These are phyloP conservation scores for Kondoa malvinella DNA, from an alignment of 768 basidiomycete genomes.

Conservation along the genomic window DNA sequence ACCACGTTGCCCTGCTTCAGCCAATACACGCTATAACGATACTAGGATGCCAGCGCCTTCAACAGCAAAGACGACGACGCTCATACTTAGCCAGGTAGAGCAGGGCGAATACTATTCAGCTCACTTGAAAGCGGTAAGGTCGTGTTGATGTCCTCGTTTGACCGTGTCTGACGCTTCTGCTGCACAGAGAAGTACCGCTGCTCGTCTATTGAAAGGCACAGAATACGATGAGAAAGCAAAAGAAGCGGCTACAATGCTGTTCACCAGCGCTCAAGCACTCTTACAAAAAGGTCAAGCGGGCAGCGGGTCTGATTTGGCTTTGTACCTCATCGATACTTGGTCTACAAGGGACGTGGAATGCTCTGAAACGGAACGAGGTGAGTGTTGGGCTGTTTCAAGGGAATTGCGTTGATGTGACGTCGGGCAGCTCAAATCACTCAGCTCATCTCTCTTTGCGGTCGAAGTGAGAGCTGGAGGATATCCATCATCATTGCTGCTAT, in stretches of 20 bases:
- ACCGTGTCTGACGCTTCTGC: conserved; percentile 4
- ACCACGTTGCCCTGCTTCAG: not conserved
- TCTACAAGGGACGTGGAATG: conserved; percentile 48
- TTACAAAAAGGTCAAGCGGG: conserved; percentile 75
- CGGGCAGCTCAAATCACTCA: conserved; percentile 46
- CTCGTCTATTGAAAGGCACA: conserved; percentile 33
- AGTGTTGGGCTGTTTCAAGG: not conserved
- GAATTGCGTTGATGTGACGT: not conserved
- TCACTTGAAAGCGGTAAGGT: conserved; percentile 91
- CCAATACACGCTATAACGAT: not conserved
- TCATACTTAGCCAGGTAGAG: conserved; percentile 48
- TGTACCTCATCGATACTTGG: conserved; percentile 68
- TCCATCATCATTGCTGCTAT: conserved; percentile 69
- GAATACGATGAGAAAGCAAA: conserved; percentile 50
- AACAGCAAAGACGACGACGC: not conserved
- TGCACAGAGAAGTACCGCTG: not conserved
- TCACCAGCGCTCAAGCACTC: conserved; percentile 71
- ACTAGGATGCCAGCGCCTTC: conserved; percentile 1
- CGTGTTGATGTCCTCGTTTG: conserved; percentile 48
- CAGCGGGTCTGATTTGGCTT: conserved; percentile 69
- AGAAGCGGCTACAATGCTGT: conserved; percentile 80
- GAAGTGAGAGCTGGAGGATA: conserved; percentile 72
- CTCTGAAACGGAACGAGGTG: conserved; percentile 23
- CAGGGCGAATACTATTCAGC: conserved; percentile 69
- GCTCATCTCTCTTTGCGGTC: conserved; percentile 67